Evolutionary conservation across 2,329 filamentous ascomycete species (phyloP).

Genomic region (Paecilomyces niveus): DNA sequence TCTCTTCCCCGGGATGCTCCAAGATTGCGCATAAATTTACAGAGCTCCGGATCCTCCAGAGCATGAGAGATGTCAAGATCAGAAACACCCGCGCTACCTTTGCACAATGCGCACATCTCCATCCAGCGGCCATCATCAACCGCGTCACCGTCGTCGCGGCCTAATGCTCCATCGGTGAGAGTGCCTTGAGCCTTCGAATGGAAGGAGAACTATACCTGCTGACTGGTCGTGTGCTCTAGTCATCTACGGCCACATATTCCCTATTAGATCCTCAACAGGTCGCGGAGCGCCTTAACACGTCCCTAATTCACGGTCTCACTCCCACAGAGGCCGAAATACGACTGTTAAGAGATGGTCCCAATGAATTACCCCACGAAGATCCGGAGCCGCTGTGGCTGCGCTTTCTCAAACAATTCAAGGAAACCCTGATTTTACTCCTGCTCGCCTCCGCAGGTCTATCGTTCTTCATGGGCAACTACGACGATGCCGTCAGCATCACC

Average conservation of each 20-base stretch:
- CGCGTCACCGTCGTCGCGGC: slow-evolving; percentile 19
- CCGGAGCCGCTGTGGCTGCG: slow-evolving; percentile 92
- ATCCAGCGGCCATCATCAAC: slow-evolving; percentile 22
- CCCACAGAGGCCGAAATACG: slow-evolving; percentile 74
- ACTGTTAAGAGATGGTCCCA: slow-evolving; percentile 74
- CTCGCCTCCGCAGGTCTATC: slow-evolving; percentile 83
- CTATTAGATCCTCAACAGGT: slow-evolving; percentile 70
- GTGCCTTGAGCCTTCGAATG: slow-evolving; percentile 4
- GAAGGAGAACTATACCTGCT: not conserved
- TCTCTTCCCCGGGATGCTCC: slow-evolving; percentile 5
- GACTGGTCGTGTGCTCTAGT: slow-evolving; percentile 15
- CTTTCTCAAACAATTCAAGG: slow-evolving; percentile 94
- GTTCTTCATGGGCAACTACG: slow-evolving; percentile 82
- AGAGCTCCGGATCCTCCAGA: slow-evolving; percentile 7
- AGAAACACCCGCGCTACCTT: slow-evolving; percentile 51
- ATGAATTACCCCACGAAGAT: slow-evolving; percentile 89
- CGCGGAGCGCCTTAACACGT: slow-evolving; percentile 70
- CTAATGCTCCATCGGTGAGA: slow-evolving; percentile 27
- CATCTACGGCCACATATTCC: slow-evolving; percentile 46
- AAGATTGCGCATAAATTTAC: slow-evolving; percentile 3
- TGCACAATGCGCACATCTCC: slow-evolving; percentile 44
- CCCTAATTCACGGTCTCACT: slow-evolving; percentile 72
- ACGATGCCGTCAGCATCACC: slow-evolving; percentile 92
- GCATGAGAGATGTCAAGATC: slow-evolving; percentile 58
- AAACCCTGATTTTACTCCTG: slow-evolving; percentile 87